Base-by-base conservation (phyloP, 202 grass and related monocot genomes). In the Schoenoplectus triqueter region DNA sequence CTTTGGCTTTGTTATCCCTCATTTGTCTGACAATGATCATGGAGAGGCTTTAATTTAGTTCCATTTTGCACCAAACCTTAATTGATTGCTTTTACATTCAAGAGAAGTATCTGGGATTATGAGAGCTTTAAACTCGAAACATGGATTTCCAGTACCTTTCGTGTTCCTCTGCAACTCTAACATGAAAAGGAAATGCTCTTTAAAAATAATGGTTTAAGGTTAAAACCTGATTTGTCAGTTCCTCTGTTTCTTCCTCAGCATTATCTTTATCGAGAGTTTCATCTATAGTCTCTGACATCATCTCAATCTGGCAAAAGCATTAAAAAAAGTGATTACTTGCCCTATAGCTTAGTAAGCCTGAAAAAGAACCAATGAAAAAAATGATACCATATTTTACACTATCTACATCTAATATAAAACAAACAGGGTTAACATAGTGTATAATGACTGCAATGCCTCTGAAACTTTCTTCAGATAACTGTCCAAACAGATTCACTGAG, bases 191-290 rank as follows among this genome's bases (percentile, higher is more conserved):
- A 85, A 49, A 15, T 46, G 60, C 2, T 13, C 40, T 31, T 73
- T 22, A 19, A 41, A 46, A 55, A 7, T 64, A 91, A 93, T 95
- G 93, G 78, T 96, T 94, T 11, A 88, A 79, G 75, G 31, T 61
- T 45, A 15, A 55, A 79, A 96, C 96, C 96, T 99, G 96, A 74
- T 96, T 96, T 10, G 96, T 99, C 86, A 99, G 93, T 65, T 99
- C 96, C 90, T 99, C 96, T 44, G 96, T 96, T 95, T 99, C 96
- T 80, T 99, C 96, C 81, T 99, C 96, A 2, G 96, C 96, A 82
- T 99, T 94, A 64, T 99, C 96, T 92, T 99, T 99, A 71, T 99
- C 96, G 2, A 99, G 90, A 44, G 96, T 94, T 94, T 99, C 96
- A 69, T 99, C 93, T 47, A 96, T 94, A 15, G 90, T 91, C 66